A percentile compares a stretch with the other conserved stretches of the same genome.
Evolutionary conservation across 1,284 basidiomycete genomes (phyloP).

Genomic region (Rhodotorula sp.): DNA sequence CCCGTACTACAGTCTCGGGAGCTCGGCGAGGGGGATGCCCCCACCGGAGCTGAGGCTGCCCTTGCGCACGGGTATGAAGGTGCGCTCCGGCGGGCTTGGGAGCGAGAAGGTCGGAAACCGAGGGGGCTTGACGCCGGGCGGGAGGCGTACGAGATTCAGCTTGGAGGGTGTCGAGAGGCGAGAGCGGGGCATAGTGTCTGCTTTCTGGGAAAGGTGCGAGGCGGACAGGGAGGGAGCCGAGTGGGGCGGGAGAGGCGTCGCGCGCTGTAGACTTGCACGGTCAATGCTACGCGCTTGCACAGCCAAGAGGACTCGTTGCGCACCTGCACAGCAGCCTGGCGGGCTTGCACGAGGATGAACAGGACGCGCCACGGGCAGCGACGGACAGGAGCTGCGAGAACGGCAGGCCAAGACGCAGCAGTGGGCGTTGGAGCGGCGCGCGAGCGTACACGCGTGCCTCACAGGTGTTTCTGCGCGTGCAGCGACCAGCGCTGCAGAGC

Average conservation of each 20-base stretch:
- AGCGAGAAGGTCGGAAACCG: constrained; percentile 13
- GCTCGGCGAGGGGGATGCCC: background rate
- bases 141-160: constrained; percentile 17
- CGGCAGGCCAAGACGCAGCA: too few species aligned
- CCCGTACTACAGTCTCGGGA: constrained; percentile 1
- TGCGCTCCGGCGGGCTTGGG: constrained; percentile 11
- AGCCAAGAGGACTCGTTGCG: too few species aligned
- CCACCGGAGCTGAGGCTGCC: constrained; percentile 8
- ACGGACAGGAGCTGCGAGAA: too few species aligned
- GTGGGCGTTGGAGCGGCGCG: too few species aligned
- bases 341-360: too few species aligned
- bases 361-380: too few species aligned
- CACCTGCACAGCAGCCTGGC: too few species aligned
- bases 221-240: background rate
- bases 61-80: constrained; percentile 3
- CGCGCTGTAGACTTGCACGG: background rate
- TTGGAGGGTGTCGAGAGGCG: constrained; percentile 13
- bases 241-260: background rate
- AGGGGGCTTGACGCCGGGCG: background rate
- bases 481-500: too few species aligned
- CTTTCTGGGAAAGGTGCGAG: background rate
- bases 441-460: too few species aligned
- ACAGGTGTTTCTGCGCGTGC: too few species aligned
- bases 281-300: too few species aligned
- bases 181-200: background rate